These are phyloP conservation scores for Dacryopinax spathularia DNA, from an alignment of 768 basidiomycete species.

Conservation along the genomic window DNA sequence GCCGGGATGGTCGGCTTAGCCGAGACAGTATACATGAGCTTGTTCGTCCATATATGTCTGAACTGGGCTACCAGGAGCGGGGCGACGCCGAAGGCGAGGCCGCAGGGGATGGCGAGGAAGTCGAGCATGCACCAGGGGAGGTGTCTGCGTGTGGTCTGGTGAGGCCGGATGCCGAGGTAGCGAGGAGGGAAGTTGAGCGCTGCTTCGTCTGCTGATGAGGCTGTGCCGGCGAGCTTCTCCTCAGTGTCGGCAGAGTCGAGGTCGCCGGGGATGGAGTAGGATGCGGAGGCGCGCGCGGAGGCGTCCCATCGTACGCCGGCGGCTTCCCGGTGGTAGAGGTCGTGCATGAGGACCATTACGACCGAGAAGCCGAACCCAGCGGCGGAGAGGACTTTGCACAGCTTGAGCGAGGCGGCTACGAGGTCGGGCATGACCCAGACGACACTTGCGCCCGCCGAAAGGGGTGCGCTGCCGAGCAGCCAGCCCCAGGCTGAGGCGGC, in stretches of 20 bases:
- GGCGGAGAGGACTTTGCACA: slow-evolving; percentile 11
- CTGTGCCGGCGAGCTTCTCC: background rate
- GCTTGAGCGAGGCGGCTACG: slow-evolving; percentile 8
- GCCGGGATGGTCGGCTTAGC: slow-evolving; percentile 7
- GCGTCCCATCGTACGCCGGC: slow-evolving; percentile 14
- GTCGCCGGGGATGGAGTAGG: slow-evolving; percentile 11
- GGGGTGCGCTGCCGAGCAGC: slow-evolving; percentile 5
- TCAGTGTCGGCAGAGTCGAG: background rate
- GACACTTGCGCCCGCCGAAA: slow-evolving; percentile 6
- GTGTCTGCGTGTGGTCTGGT: slow-evolving; percentile 5
- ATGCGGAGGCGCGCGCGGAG: slow-evolving; percentile 10
- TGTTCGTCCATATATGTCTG: slow-evolving; percentile 20
- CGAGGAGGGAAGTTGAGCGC: slow-evolving; percentile 4
- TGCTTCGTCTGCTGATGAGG: slow-evolving; percentile 5
- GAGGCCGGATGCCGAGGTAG: slow-evolving; percentile 6
- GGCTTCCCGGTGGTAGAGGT: slow-evolving; percentile 17
- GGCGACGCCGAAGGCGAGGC: slow-evolving; percentile 18
- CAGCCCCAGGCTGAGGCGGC: slow-evolving; percentile 4
- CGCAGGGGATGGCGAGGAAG: slow-evolving; percentile 18
- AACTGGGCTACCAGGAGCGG: slow-evolving; percentile 19
- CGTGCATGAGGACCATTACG: slow-evolving; percentile 12
- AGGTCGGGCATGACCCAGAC: slow-evolving; percentile 13
- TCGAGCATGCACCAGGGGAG: slow-evolving; percentile 5
- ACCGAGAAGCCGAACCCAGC: slow-evolving; percentile 8
- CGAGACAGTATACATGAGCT: slow-evolving; percentile 10